phyloP scores from a whole-genome alignment of 805 yeast genomes.

The Schwanniomyces vanrijiae region DNA sequence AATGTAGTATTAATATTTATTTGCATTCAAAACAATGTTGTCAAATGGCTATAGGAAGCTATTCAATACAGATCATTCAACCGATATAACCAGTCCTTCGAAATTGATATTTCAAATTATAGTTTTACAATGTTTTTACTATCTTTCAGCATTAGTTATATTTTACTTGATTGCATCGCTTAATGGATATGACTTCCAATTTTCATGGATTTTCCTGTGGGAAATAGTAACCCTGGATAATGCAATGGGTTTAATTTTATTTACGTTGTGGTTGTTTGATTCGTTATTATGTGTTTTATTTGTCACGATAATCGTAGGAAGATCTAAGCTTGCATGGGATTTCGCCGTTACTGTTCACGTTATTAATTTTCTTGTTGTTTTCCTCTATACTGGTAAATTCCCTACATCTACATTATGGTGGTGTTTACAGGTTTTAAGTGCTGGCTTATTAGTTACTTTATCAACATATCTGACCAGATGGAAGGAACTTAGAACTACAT shows the following conservation, averaged over 20 bases:
- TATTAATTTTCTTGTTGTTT: conserved; percentile 68
- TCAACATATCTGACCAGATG: conserved; percentile 92
- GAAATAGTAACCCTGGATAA: conserved; percentile 68
- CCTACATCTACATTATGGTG: conserved; percentile 84
- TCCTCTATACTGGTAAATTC: conserved; percentile 61
- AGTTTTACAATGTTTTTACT: conserved; percentile 75
- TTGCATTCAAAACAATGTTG: conserved; percentile 4
- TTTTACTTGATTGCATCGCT: conserved; percentile 66
- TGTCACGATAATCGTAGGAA: conserved; percentile 83
- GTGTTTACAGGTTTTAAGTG: conserved; percentile 69
- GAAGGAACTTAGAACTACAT: conserved; percentile 86
- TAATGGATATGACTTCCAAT: conserved; percentile 66
- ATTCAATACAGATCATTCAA: conserved; percentile 21
- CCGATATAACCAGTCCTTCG: conserved; percentile 33
- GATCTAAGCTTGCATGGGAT: conserved; percentile 94
- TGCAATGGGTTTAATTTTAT: conserved; percentile 75
- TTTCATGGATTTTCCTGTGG: conserved; percentile 83
- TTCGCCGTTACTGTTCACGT: conserved; percentile 92
- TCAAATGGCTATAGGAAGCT: conserved; percentile 23
- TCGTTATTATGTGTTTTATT: conserved; percentile 80
- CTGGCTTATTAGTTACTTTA: conserved; percentile 66
- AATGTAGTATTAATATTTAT: neutral
- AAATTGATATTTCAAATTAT: conserved; percentile 61
- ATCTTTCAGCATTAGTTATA: conserved; percentile 65
- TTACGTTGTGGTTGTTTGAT: conserved; percentile 78